Conservation (phyloP, 2,329 filamentous ascomycete genomes). For the Cladosporium sp. region DNA sequence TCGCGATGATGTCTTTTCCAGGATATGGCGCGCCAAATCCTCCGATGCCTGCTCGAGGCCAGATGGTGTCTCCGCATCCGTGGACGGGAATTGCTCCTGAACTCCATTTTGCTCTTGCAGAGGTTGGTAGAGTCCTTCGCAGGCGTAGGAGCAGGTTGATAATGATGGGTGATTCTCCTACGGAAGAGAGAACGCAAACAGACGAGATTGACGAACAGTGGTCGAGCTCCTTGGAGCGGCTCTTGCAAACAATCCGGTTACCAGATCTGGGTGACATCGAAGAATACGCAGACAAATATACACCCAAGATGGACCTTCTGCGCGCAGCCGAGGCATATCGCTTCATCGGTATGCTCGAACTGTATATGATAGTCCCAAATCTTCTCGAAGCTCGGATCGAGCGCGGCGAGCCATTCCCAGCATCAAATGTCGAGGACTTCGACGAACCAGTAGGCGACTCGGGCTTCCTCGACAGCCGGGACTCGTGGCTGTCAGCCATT, state of each 20-base stretch:
- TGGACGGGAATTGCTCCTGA: slow-evolving; percentile 52
- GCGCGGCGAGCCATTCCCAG: slow-evolving; percentile 23
- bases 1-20: slow-evolving; percentile 38
- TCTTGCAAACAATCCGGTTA: slow-evolving; percentile 49
- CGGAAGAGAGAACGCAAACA: slow-evolving; percentile 4
- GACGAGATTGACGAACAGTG: slow-evolving; percentile 36
- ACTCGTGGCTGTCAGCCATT: slow-evolving; percentile 52
- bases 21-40: slow-evolving; percentile 33
- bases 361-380: slow-evolving; percentile 56
- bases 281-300: slow-evolving; percentile 54
- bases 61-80: slow-evolving; percentile 45
- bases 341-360: slow-evolving; percentile 53
- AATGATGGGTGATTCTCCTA: slow-evolving; percentile 3
- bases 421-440: slow-evolving; percentile 25
- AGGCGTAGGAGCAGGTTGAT: slow-evolving; percentile 22
- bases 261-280: slow-evolving; percentile 50
- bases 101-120: slow-evolving; percentile 47
- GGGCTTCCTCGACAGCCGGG: slow-evolving; percentile 27
- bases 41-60: slow-evolving; percentile 27
- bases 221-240: slow-evolving; percentile 47
- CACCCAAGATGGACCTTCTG: slow-evolving; percentile 54
- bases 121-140: slow-evolving; percentile 43
- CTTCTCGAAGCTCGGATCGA: slow-evolving; percentile 27
- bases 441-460: slow-evolving; percentile 22
- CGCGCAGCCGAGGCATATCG: slow-evolving; percentile 56